phyloP scores from a whole-genome alignment of 164 flowering plant genomes.

The Sextonia rubra region DNA sequence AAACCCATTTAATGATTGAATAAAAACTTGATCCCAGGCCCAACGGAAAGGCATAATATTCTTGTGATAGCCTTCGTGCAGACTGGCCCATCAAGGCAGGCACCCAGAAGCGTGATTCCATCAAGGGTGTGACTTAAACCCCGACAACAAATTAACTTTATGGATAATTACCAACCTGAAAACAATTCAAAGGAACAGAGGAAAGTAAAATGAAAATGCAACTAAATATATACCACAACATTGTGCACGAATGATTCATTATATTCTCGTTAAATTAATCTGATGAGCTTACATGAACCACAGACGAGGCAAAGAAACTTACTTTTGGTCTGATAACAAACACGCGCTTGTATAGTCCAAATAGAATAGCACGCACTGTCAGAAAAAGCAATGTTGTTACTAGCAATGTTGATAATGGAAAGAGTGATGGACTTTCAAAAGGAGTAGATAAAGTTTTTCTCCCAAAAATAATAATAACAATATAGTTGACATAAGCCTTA shows the following conservation, averaged over 20 bases:
- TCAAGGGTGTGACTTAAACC: not conserved
- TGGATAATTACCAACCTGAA: not conserved
- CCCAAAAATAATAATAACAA: not conserved
- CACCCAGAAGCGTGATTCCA: not conserved
- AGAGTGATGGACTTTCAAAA: not conserved
- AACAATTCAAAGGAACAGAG: not conserved
- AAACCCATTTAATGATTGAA: too few species aligned
- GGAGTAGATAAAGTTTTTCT: not conserved
- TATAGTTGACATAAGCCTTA: conserved; percentile 26
- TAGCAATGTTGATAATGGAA: not conserved
- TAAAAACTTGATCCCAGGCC: too few species aligned
- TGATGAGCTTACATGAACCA: not conserved
- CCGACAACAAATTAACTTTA: not conserved
- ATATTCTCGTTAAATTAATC: too few species aligned
- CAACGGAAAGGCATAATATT: too few species aligned
- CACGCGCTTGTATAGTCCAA: conserved; percentile 54
- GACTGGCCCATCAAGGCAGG: too few species aligned
- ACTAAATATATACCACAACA: not conserved
- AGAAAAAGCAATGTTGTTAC: not conserved
- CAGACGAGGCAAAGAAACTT: conserved; percentile 11
- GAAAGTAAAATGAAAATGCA: not conserved
- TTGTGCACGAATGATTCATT: not conserved
- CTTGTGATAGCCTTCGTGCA: too few species aligned
- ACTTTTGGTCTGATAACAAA: conserved; percentile 48
- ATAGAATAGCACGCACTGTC: conserved; percentile 65